Conservation (phyloP, 768 basidiomycete genomes). For the Termitomyces titanicus region DNA sequence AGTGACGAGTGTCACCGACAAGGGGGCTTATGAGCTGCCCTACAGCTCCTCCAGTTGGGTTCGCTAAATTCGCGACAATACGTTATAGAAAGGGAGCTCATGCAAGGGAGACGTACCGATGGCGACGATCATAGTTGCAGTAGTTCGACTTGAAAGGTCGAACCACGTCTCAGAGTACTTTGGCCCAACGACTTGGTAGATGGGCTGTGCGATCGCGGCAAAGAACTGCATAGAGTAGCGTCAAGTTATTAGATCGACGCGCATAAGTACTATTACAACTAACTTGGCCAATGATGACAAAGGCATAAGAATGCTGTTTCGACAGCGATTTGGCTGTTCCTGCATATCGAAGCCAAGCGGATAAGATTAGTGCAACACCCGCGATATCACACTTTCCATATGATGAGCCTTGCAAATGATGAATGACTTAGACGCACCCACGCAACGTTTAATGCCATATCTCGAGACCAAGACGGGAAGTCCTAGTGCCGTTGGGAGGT, state of each 20-base stretch:
- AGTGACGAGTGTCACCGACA: constrained; percentile 47
- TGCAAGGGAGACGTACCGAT: constrained; percentile 32
- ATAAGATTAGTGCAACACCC: constrained; percentile 47
- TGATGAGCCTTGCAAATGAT: neutral
- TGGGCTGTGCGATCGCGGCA: constrained; percentile 61
- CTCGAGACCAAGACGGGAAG: constrained; percentile 55
- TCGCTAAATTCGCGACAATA: constrained; percentile 38
- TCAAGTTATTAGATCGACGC: neutral
- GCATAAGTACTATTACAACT: neutral
- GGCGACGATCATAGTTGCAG: constrained; percentile 62
- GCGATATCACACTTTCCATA: constrained; percentile 57
- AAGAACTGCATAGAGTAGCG: constrained; percentile 42
- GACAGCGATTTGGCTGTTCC: constrained; percentile 58
- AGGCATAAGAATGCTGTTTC: constrained; percentile 49
- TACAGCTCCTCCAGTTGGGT: constrained; percentile 70
- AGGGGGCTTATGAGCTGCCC: constrained; percentile 73
- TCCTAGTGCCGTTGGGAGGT: constrained; percentile 57
- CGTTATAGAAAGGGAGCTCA: neutral
- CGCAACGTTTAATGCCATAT: constrained; percentile 62
- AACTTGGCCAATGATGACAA: constrained; percentile 73
- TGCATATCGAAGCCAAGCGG: constrained; percentile 76
- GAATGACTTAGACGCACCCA: constrained; percentile 29
- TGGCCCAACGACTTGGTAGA: constrained; percentile 76
- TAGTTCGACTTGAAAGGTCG: constrained; percentile 68
- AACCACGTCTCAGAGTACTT: constrained; percentile 87